Conservation (phyloP, 345 rosid genomes). For the Eucalyptus curtisii region DNA sequence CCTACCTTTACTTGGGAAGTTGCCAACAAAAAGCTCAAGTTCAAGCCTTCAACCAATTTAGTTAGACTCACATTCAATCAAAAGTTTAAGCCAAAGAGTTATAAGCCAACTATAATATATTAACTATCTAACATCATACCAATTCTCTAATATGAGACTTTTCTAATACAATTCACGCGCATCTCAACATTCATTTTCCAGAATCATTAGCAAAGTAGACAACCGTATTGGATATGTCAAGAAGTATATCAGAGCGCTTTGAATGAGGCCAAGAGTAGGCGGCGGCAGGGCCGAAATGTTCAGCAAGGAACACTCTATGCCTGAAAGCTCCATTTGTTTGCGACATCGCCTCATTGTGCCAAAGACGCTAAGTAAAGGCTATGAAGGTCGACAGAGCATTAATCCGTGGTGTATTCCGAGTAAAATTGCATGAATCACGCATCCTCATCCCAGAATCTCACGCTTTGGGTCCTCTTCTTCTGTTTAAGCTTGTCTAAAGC, state of each 20-base stretch:
- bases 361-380: background rate
- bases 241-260: background rate
- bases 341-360: accelerated
- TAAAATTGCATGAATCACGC: background rate
- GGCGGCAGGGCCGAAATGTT: too few species aligned
- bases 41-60: too few species aligned
- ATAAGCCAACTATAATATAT: accelerated
- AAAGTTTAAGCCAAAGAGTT: accelerated
- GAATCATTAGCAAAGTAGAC: background rate
- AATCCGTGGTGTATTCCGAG: background rate
- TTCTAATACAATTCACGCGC: accelerated
- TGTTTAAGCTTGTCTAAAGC: background rate
- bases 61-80: too few species aligned
- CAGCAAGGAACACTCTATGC: too few species aligned
- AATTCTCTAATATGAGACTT: too few species aligned
- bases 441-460: background rate
- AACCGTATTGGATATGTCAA: too few species aligned
- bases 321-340: background rate
- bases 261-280: background rate
- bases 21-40: too few species aligned
- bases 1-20: too few species aligned
- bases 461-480: background rate
- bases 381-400: background rate
- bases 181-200: background rate
- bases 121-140: accelerated